phyloP scores from a whole-genome alignment of 2,329 filamentous ascomycete species.

The Ceratocystiopsis minuta region DNA sequence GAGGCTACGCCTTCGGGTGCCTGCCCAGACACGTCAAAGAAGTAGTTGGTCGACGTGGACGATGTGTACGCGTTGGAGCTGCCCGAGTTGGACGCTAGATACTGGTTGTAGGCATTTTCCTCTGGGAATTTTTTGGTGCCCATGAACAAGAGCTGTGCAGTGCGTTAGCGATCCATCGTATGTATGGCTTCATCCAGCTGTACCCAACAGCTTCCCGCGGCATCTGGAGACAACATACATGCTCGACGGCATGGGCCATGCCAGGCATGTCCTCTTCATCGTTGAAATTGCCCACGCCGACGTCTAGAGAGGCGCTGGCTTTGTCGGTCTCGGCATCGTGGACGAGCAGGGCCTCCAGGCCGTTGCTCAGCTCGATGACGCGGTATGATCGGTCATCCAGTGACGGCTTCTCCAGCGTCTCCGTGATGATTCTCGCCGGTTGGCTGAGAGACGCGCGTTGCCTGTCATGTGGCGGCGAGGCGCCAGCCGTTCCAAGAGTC shows the following conservation, averaged over 20 bases:
- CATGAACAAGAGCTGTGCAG: slow-evolving; percentile 74
- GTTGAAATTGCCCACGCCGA: slow-evolving; percentile 90
- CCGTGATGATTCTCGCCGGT: slow-evolving; percentile 28
- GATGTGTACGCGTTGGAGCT: slow-evolving; percentile 92
- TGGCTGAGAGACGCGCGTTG: too few relatives aligned
- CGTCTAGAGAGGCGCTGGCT: slow-evolving; percentile 84
- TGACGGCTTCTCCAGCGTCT: slow-evolving; percentile 62
- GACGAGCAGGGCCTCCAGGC: slow-evolving; percentile 79
- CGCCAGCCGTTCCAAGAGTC: too few relatives aligned
- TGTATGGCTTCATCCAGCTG: neutral
- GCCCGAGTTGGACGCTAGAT: slow-evolving; percentile 76
- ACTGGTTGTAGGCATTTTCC: slow-evolving; percentile 92
- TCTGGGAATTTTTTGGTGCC: slow-evolving; percentile 93
- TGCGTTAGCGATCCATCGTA: neutral
- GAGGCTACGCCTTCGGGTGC: slow-evolving; percentile 39
- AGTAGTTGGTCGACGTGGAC: slow-evolving; percentile 89
- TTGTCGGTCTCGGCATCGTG: slow-evolving; percentile 94
- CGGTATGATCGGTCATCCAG: slow-evolving; percentile 77
- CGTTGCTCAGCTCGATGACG: slow-evolving; percentile 68
- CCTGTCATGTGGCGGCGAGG: too few relatives aligned
- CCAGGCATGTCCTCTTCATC: slow-evolving; percentile 82
- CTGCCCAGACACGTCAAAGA: slow-evolving; percentile 82
- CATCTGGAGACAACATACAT: slow-evolving; percentile 43
- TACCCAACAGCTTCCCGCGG: too few relatives aligned
- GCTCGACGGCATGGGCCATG: slow-evolving; percentile 91